phyloP scores from a whole-genome alignment of 768 basidiomycete species.

The Obba rivulosa region DNA sequence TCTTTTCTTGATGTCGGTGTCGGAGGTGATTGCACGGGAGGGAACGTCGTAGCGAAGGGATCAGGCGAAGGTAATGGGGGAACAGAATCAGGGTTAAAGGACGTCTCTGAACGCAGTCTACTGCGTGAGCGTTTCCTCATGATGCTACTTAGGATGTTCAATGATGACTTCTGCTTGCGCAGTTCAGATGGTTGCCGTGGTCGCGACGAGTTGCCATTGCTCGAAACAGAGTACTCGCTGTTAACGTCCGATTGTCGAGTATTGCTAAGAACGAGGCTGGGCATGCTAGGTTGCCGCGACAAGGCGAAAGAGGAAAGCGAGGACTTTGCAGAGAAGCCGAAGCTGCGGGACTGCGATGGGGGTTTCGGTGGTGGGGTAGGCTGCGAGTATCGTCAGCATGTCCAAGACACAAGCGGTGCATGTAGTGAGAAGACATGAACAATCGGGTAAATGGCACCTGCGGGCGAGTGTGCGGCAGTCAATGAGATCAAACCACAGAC shows the following conservation, averaged over 20 bases:
- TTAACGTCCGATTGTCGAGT: conserved; percentile 15
- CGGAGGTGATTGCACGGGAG: conserved; percentile 17
- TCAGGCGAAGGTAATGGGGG: conserved; percentile 18
- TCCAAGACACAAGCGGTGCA: no score
- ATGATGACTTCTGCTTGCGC: conserved; percentile 46
- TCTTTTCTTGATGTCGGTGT: conserved; percentile 14
- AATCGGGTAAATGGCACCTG: not conserved
- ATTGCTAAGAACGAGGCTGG: conserved; percentile 16
- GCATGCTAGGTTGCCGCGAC: conserved; percentile 27
- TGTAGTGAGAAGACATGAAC: not conserved
- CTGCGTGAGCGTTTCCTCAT: conserved; percentile 37
- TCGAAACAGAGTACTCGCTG: conserved; percentile 17
- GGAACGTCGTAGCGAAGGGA: conserved; percentile 17
- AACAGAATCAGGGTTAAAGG: conserved; percentile 27
- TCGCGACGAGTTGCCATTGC: conserved; percentile 19
- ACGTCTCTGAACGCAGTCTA: conserved; percentile 32
- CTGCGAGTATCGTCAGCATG: conserved; percentile 18
- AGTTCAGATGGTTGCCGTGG: conserved; percentile 24
- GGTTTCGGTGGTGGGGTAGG: conserved; percentile 41
- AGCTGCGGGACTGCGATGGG: conserved; percentile 15
- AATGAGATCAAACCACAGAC: no score
- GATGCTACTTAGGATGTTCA: conserved; percentile 34
- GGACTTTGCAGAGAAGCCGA: conserved; percentile 34
- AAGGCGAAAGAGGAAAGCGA: conserved; percentile 38
- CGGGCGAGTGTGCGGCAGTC: no score